These are phyloP conservation scores for Anthracocystis panici-leucophaei DNA, from an alignment of 1,284 basidiomycete genomes.

Conservation along the genomic window DNA sequence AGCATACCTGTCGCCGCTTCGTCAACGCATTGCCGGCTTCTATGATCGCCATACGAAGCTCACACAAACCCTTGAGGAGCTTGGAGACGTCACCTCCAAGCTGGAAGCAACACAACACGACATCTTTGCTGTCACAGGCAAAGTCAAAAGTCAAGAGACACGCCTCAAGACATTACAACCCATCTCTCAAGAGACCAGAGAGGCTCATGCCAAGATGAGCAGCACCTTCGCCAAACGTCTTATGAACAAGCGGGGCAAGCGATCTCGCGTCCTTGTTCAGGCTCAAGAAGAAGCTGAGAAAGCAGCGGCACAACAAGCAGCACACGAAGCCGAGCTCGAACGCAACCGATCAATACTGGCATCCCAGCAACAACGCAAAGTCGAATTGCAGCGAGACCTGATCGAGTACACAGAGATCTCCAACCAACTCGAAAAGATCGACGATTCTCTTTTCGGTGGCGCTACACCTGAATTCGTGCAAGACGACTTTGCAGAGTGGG, in stretches of 20 bases:
- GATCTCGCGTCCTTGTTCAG: constrained; percentile 17
- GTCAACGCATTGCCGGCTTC: constrained; percentile 28
- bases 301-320: constrained; percentile 24
- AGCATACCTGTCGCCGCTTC: constrained; percentile 39
- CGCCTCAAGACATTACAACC: constrained; percentile 35
- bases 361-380: constrained; percentile 9
- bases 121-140: constrained; percentile 38
- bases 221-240: constrained; percentile 37
- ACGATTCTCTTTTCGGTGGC: constrained; percentile 37
- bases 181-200: constrained; percentile 24
- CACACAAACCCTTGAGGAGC: constrained; percentile 18
- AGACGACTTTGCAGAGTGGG: constrained; percentile 45
- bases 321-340: constrained; percentile 30
- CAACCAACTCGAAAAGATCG: constrained; percentile 25
- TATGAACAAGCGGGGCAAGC: constrained; percentile 35
- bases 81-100: constrained; percentile 38
- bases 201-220: constrained; percentile 26
- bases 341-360: constrained; percentile 12
- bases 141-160: constrained; percentile 38
- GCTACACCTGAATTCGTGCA: constrained; percentile 36
- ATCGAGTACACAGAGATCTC: constrained; percentile 25
- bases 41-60: constrained; percentile 36
- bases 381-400: constrained; percentile 26
- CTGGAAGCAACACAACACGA: constrained; percentile 34
- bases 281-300: constrained; percentile 27